Base-by-base conservation (phyloP, 1,139 yeast species). In the Yamadazyma friedrichii region DNA sequence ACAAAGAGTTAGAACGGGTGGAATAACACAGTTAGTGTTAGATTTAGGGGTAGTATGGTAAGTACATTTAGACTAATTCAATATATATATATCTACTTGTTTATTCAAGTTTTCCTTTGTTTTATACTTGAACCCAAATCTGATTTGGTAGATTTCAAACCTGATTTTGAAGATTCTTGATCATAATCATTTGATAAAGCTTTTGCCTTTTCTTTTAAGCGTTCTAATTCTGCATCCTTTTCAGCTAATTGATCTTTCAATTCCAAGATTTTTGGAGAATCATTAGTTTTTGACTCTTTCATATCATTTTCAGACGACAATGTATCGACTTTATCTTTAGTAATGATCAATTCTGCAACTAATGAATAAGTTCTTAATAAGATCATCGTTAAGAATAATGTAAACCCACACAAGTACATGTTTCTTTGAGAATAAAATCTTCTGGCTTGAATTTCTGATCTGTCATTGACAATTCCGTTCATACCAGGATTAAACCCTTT, bases 361-460 rank as follows among this genome's bases (percentile, higher is more conserved):
- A 91, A 73, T 4, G 80, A 71, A 60, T 86, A 88, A n/a, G 96
- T 89, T 66, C 97, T 79, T 55, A 84, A 82, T 53, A 91, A 80
- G 44, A 89, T 84, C 56, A 89, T 74, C 1, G 96, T 87, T 58
- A 93, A 72, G 62, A 94, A 94, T 62, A 94, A 75, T 3, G 98
- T 89, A 66, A 91, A 89, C 1, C 99, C 99, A 55, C 97, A 88
- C 45, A 94, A 76, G 58, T 94, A 94, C 86, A 91, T 83, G 71
- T 94, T 94, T 68, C 99, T 82, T 70, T 94, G 98, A 15, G 97
- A 88, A 58, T 91, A 89, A 65, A 94, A 94, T 58, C 91, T 78
- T 64, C 97, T 80, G 16, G 97, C 91, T 62, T 85, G 94, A 47
- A 84, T 72, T 54, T 88, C 96, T 8, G 88, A 68, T 43, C 95